These are phyloP conservation scores for Candida anglica DNA, from an alignment of 805 yeast genomes.

Conservation along the genomic window DNA sequence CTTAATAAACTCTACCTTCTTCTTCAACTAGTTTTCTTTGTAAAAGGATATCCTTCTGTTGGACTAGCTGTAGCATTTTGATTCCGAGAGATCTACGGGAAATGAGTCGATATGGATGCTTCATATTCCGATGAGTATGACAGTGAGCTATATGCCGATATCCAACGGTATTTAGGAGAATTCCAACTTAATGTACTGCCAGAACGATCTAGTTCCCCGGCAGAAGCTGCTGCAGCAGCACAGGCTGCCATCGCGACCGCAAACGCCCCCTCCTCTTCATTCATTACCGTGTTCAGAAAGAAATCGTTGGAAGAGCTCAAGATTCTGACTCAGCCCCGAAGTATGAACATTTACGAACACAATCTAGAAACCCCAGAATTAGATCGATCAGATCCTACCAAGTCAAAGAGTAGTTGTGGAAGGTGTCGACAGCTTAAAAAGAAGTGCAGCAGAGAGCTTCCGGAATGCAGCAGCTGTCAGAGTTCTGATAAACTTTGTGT, in stretches of 20 bases:
- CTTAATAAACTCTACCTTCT: too few relatives aligned
- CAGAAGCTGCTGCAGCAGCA: too few relatives aligned
- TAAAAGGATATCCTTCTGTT: too few relatives aligned
- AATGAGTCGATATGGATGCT: not conserved
- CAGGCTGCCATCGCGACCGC: too few relatives aligned
- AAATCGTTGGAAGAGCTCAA: slow-evolving; percentile 16
- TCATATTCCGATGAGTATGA: slow-evolving; percentile 8
- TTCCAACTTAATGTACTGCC: too few relatives aligned
- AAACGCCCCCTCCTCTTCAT: too few relatives aligned
- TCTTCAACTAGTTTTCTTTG: too few relatives aligned
- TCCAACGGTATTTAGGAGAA: slow-evolving; percentile 16
- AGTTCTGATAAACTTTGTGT: slow-evolving; percentile 27
- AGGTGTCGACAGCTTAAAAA: slow-evolving; percentile 29
- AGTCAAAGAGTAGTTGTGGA: slow-evolving; percentile 22
- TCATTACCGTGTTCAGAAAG: too few relatives aligned
- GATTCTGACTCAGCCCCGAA: slow-evolving; percentile 1
- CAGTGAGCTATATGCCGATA: slow-evolving; percentile 12
- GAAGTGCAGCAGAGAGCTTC: slow-evolving; percentile 26
- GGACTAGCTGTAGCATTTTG: too few relatives aligned
- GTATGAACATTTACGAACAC: slow-evolving; percentile 17
- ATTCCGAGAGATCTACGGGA: too few relatives aligned
- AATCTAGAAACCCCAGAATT: slow-evolving; percentile 14
- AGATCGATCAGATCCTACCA: slow-evolving; percentile 14
- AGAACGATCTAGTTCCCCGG: too few relatives aligned
- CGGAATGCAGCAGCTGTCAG: slow-evolving; percentile 27